Evolutionary conservation across 345 rosid species (phyloP).

Genomic region (Tarenaya hassleriana): DNA sequence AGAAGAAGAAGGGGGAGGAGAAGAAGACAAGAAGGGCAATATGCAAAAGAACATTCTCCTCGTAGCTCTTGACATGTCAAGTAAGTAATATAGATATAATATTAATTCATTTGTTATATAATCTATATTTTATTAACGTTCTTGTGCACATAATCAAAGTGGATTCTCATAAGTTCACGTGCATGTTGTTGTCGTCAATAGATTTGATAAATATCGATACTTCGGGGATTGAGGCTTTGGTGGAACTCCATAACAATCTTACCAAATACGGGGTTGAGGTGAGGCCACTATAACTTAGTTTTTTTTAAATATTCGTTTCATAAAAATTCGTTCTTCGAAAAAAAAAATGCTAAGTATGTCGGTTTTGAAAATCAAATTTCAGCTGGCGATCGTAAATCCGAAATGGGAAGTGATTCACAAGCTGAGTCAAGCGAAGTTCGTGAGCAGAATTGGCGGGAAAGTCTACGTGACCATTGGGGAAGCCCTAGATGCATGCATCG

Average conservation of each 20-base stretch:
- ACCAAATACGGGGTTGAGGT: slow-evolving; percentile 52
- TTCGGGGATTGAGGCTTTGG: slow-evolving; percentile 68
- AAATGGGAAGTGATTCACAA: slow-evolving; percentile 83
- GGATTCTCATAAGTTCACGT: not conserved
- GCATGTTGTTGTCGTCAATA: slow-evolving; percentile 13
- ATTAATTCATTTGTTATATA: not conserved
- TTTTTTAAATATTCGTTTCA: not conserved
- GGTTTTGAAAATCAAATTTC: slow-evolving; percentile 7
- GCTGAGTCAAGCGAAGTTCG: slow-evolving; percentile 54
- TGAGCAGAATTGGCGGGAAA: slow-evolving; percentile 52
- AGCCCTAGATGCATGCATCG: slow-evolving; percentile 54
- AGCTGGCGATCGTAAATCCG: slow-evolving; percentile 72
- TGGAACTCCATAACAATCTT: slow-evolving; percentile 54
- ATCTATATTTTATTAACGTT: not conserved
- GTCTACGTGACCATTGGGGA: slow-evolving; percentile 60
- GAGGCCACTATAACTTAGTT: not conserved
- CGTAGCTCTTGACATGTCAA: slow-evolving; percentile 80
- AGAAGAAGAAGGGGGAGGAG: too few relatives aligned
- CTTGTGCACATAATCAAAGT: not conserved
- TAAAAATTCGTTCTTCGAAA: not conserved
- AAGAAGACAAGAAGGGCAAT: slow-evolving; percentile 22
- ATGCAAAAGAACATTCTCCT: slow-evolving; percentile 33
- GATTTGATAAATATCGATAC: slow-evolving; percentile 69
- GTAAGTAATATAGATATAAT: slow-evolving; percentile 38
- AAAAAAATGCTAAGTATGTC: not conserved